Conservation (phyloP, 2,329 filamentous ascomycete genomes). For the Didymella keratinophila region DNA sequence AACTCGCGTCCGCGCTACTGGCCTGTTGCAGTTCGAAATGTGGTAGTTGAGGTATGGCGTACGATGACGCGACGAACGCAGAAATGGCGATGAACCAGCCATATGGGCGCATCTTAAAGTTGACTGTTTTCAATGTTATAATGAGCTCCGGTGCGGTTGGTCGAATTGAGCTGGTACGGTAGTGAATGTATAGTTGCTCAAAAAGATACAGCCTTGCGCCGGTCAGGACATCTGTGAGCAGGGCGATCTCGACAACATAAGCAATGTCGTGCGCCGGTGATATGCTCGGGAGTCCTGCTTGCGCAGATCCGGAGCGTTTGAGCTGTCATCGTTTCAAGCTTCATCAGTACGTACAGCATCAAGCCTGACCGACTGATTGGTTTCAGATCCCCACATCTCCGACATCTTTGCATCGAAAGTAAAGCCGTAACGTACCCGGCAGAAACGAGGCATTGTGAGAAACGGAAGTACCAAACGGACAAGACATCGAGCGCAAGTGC, state of each 20-base stretch:
- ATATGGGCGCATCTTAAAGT: conserved; percentile 1
- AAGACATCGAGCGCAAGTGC: not conserved
- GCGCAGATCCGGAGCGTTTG: conserved; percentile 8
- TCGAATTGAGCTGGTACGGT: not conserved
- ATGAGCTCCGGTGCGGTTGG: too few species aligned
- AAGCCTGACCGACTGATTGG: conserved; percentile 3
- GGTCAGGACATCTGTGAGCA: not conserved
- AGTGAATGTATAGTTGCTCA: not conserved
- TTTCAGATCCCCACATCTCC: conserved; percentile 20
- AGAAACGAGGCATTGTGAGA: not conserved
- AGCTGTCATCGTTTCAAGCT: conserved; percentile 25
- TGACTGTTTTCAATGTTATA: not conserved
- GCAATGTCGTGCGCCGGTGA: not conserved
- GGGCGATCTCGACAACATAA: not conserved
- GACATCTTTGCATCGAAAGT: conserved; percentile 10
- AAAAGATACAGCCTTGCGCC: not conserved
- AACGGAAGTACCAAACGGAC: too few species aligned
- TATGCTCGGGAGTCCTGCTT: not conserved
- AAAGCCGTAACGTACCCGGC: conserved; percentile 7
- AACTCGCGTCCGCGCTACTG: not conserved
- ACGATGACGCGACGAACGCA: not conserved
- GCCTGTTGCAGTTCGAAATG: conserved; percentile 17
- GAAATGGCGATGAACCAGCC: conserved; percentile 5
- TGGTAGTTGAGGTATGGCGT: conserved; percentile 9
- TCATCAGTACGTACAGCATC: not conserved